A percentile compares a stretch with the other conserved stretches of the same genome.
Conservation (phyloP, 140 eudicot species). For the Stevia rebaudiana region DNA sequence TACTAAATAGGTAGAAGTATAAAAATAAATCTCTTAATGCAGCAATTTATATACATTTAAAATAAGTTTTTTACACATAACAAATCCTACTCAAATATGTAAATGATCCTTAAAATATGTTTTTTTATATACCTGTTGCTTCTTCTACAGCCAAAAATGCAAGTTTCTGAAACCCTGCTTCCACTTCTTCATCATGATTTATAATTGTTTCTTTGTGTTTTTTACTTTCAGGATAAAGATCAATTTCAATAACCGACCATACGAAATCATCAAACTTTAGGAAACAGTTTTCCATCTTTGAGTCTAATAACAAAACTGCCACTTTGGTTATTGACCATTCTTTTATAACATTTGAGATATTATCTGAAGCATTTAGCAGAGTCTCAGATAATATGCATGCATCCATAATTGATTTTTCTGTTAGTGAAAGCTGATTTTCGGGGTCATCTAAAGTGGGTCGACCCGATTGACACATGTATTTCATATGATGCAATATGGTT, state of each 20-base stretch:
- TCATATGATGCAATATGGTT: conserved; percentile 42
- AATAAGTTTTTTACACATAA: background rate
- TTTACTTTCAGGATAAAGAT: conserved; percentile 35
- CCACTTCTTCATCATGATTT: conserved; percentile 34
- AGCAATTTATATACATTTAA: too few species aligned
- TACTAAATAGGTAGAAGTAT: background rate
- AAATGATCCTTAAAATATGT: background rate
- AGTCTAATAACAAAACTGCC: conserved; percentile 59
- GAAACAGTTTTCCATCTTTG: conserved; percentile 56
- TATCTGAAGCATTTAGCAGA: conserved; percentile 48
- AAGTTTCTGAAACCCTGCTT: conserved; percentile 33
- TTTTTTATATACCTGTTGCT: conserved; percentile 55
- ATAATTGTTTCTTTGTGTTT: conserved; percentile 16
- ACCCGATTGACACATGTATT: conserved; percentile 27
- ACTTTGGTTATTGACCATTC: conserved; percentile 66
- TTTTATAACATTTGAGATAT: conserved; percentile 28
- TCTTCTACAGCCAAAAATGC: conserved; percentile 58
- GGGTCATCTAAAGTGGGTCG: conserved; percentile 24
- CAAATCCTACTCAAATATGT: background rate
- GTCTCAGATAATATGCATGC: conserved; percentile 58
- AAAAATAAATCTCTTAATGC: background rate
- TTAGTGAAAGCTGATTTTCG: conserved; percentile 50
- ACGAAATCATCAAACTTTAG: conserved; percentile 50
- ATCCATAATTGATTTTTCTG: conserved; percentile 59
- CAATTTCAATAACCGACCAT: conserved; percentile 76